Base-by-base conservation (phyloP, 2,329 filamentous ascomycete genomes). In the Passalora sequoiae region DNA sequence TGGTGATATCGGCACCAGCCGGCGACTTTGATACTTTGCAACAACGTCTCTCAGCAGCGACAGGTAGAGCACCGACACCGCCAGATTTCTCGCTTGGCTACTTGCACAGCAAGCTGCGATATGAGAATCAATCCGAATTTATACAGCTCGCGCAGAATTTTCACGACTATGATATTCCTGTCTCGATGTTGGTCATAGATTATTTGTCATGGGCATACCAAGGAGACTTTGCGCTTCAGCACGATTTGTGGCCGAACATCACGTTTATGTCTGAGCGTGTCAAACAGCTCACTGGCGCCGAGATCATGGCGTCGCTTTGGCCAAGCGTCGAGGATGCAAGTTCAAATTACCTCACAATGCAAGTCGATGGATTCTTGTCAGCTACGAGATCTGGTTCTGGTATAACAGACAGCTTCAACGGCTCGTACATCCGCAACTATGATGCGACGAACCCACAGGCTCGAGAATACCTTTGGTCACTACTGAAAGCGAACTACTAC, bases 301-400 rank as follows among this genome's bases (percentile, higher is more conserved):
- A 63, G 45, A 58, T 63, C 41, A 63, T 63, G 60, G 60, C 58
- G 6, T 61, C 58, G 8, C 47, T 61, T 0, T 63, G 59, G 60
- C 60, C 60, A 0, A 58, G 53, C 22, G 59, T 63, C 10, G 56
- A 59, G 32, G 55, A 60, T 32, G 50, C 49, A 4, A 58, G 54
- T 13, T 47, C 46, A 5, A 62, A 62, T 43, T 63, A 60, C 37
- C 47, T 49, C 8, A 50, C 50, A 2, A 59, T 63, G 56, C 52
- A 56, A 40, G 45, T 54, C 1, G 38, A 55, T 5, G 60, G 60
- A 9, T 44, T 54, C 21, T 45, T 63, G 10, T 50, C 60, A 4
- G 57, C 58, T 3, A 58, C 58, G 1, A 44, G 58, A 33, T 57
- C 55, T 30, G 58, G 60, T 4, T 52, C 58, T 6, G 59, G 59